Percentiles rank a stretch among this genome's conserved stretches.
Evolutionary conservation across 495 filamentous ascomycete genomes (phyloP).

Genomic region (Penicillium nucicola): DNA sequence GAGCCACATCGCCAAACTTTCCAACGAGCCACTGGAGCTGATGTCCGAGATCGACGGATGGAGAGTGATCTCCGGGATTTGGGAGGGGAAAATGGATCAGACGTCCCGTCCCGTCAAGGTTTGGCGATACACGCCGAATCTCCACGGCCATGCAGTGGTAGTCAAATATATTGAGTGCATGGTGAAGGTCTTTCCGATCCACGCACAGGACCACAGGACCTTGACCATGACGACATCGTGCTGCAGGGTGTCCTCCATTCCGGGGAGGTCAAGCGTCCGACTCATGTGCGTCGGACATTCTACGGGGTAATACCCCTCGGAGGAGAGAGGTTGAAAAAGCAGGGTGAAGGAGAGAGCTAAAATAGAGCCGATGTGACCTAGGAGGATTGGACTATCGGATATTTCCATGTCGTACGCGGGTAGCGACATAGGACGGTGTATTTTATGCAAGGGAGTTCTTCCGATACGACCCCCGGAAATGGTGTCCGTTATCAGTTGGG

Average conservation of each 20-base stretch:
- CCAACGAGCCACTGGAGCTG: slow-evolving; percentile 16
- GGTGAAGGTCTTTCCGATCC: neutral
- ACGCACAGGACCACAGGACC: slow-evolving; percentile 17
- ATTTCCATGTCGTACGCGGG: slow-evolving; percentile 6
- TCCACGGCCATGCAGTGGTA: slow-evolving; percentile 24
- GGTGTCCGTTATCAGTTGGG: neutral
- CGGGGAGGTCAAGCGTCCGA: slow-evolving; percentile 1
- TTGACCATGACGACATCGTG: slow-evolving; percentile 19
- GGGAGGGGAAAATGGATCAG: slow-evolving; percentile 16
- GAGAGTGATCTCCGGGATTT: slow-evolving; percentile 3
- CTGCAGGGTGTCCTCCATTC: slow-evolving; percentile 7
- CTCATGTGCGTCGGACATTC: slow-evolving; percentile 17
- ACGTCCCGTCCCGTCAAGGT: slow-evolving; percentile 50
- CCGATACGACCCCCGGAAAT: slow-evolving; percentile 11
- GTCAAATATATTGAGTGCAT: neutral
- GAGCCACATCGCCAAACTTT: slow-evolving; percentile 23
- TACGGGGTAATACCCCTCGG: slow-evolving; percentile 6
- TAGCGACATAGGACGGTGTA: neutral
- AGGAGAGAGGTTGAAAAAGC: neutral
- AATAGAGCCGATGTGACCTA: slow-evolving; percentile 4
- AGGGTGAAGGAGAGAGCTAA: neutral
- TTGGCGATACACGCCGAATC: slow-evolving; percentile 36
- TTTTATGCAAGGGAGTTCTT: slow-evolving; percentile 6
- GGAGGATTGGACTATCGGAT: slow-evolving; percentile 1
- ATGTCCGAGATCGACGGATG: neutral